Conservation (phyloP, 2,329 filamentous ascomycete genomes). For the Rhinocladiella mackenziei region DNA sequence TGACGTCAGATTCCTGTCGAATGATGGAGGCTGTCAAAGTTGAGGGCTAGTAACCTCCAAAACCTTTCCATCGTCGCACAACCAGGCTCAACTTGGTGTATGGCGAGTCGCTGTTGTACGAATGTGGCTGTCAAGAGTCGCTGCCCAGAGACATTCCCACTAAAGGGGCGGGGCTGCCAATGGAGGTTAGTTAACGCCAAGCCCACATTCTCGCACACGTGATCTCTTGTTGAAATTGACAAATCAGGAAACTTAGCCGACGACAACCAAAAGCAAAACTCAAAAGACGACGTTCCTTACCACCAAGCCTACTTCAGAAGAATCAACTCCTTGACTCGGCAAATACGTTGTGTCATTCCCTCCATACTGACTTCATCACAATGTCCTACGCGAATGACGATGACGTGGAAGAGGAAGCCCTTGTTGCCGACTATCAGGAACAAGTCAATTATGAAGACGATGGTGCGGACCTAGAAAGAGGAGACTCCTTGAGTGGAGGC, state of each 20-base stretch:
- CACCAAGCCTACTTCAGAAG: no score
- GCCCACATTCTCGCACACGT: conserved; percentile 2
- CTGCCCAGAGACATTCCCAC: background rate
- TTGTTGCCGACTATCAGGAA: conserved; percentile 93
- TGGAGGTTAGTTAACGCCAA: background rate
- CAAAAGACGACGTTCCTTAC: no score
- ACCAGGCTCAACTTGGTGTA: no score
- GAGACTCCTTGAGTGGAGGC: conserved; percentile 63
- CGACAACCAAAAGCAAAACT: no score
- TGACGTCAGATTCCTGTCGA: no score
- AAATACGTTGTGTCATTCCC: background rate
- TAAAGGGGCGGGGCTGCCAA: background rate
- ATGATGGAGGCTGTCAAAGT: no score
- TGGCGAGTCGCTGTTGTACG: no score
- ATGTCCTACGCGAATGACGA: conserved; percentile 61
- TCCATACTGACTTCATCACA: conserved; percentile 28
- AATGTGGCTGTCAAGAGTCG: no score
- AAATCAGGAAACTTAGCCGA: background rate
- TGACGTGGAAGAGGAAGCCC: conserved; percentile 91
- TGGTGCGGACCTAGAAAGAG: conserved; percentile 69
- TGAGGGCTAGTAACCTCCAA: no score
- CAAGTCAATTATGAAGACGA: conserved; percentile 92
- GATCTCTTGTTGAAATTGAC: background rate
- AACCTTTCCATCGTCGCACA: no score
- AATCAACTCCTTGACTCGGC: no score